phyloP scores from a whole-genome alignment of 2,329 filamentous ascomycete species.

The Diaporthe destruens region DNA sequence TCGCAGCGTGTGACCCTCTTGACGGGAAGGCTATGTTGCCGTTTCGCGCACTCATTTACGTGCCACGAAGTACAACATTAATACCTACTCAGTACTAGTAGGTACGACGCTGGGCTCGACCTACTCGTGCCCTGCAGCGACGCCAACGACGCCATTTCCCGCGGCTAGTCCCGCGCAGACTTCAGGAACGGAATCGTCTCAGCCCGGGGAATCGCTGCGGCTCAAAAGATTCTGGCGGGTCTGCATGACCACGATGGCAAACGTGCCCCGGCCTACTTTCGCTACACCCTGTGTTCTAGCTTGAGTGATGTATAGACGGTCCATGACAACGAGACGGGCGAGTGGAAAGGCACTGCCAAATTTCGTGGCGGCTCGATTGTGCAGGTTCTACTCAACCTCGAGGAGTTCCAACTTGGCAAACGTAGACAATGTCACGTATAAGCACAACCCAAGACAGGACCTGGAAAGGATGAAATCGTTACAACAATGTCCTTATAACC shows the following conservation, averaged over 20 bases:
- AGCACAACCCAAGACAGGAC: conserved; percentile 65
- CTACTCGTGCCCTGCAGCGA: conserved; percentile 45
- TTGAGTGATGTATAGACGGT: conserved; percentile 51
- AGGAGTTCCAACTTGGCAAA: conserved; percentile 51
- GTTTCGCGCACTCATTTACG: conserved; percentile 48
- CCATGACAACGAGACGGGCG: conserved; percentile 48
- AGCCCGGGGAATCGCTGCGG: conserved; percentile 44
- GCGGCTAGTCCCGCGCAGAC: conserved; percentile 41
- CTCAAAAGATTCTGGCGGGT: conserved; percentile 51
- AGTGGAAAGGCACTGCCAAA: conserved; percentile 43
- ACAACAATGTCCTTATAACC: conserved; percentile 58
- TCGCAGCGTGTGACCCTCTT: conserved; percentile 34
- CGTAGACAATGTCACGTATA: conserved; percentile 62
- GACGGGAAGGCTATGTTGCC: conserved; percentile 40
- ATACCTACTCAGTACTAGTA: conserved; percentile 17
- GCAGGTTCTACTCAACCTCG: conserved; percentile 28
- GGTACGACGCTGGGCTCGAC: conserved; percentile 57
- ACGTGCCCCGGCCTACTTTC: conserved; percentile 50
- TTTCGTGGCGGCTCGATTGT: conserved; percentile 35
- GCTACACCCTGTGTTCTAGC: conserved; percentile 49
- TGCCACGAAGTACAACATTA: conserved; percentile 59
- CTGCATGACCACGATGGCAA: conserved; percentile 52
- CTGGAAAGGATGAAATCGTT: conserved; percentile 59
- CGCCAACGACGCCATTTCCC: neutral
- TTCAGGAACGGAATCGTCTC: conserved; percentile 38